phyloP scores from a whole-genome alignment of 352 stramenopile genomes.

The Phytophthora constricta region DNA sequence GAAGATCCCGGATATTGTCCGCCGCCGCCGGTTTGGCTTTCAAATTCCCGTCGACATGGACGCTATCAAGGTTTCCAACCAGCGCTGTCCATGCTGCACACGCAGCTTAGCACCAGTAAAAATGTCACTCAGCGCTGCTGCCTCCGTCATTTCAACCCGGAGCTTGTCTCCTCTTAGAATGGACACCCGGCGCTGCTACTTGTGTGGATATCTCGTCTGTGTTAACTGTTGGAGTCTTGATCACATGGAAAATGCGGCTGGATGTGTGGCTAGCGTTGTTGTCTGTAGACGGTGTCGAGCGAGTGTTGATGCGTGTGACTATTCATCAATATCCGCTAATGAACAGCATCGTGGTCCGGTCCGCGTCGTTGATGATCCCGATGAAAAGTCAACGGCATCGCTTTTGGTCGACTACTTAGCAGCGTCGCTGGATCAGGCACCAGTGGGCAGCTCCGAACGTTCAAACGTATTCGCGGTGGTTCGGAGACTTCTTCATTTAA shows the following conservation, averaged over 20 bases:
- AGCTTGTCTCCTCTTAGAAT: conserved; percentile 7
- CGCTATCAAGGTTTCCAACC: conserved; percentile 28
- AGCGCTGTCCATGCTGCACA: conserved; percentile 51
- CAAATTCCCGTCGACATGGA: conserved; percentile 33
- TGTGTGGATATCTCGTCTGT: conserved; percentile 31
- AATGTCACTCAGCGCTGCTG: conserved; percentile 4
- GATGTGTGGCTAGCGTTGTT: conserved; percentile 27
- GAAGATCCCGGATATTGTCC: conserved; percentile 39
- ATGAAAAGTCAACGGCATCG: conserved; percentile 5
- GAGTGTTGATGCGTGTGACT: conserved; percentile 49
- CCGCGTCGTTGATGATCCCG: conserved; percentile 3
- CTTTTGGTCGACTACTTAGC: conserved; percentile 36
- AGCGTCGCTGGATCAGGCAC: conserved; percentile 13
- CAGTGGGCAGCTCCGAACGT: conserved; percentile 22
- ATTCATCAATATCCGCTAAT: conserved; percentile 10
- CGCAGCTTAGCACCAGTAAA: conserved; percentile 35
- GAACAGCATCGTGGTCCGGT: conserved; percentile 1
- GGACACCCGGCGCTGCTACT: conserved; percentile 24
- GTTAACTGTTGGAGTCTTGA: conserved; percentile 21
- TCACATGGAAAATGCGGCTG: conserved; percentile 22
- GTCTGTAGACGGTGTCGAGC: conserved; percentile 45
- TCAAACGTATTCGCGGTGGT: conserved; percentile 19
- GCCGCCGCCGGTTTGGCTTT: conserved; percentile 40
- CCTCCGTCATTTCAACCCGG: conserved; percentile 9
- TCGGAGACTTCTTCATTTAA: conserved; percentile 21